Evolutionary conservation across 1,139 yeast genomes (phyloP).

Genomic region (Taiozyma onychis): DNA sequence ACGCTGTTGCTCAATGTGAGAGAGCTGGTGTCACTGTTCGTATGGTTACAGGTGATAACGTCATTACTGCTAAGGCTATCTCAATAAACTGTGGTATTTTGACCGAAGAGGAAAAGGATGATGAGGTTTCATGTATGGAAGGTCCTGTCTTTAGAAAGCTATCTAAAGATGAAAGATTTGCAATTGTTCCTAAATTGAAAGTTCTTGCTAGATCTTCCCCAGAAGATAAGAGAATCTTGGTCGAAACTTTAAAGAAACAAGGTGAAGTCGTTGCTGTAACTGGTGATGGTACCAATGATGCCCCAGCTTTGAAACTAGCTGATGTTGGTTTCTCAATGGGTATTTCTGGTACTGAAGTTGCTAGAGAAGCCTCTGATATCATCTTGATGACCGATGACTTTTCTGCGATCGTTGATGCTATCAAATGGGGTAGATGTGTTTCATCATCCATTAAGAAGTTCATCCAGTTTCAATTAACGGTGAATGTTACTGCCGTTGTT

Average conservation of each 20-base stretch:
- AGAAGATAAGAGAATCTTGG: conserved; percentile 85
- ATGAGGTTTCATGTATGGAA: conserved; percentile 72
- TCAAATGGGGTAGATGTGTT: conserved; percentile 98
- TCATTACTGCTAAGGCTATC: conserved; percentile 86
- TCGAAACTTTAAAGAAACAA: conserved; percentile 68
- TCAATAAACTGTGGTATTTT: conserved; percentile 82
- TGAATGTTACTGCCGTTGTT: conserved; percentile 90
- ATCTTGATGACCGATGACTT: conserved; percentile 94
- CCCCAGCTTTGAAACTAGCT: conserved; percentile 88
- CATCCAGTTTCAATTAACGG: conserved; percentile 93
- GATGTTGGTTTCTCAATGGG: conserved; percentile 97
- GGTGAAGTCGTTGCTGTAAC: conserved; percentile 98
- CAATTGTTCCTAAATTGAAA: conserved; percentile 63
- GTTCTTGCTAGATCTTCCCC: conserved; percentile 95
- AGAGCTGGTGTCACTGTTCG: conserved; percentile 91
- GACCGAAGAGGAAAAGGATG: conserved; percentile 43
- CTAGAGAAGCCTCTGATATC: conserved; percentile 93
- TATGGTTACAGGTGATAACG: conserved; percentile 97
- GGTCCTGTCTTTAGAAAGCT: conserved; percentile 85
- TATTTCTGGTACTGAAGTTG: conserved; percentile 89
- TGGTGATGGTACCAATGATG: conserved; percentile 97
- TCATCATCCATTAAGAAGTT: conserved; percentile 91
- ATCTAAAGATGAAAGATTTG: conserved; percentile 47
- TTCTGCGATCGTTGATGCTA: conserved; percentile 93
- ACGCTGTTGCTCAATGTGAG: conserved; percentile 81